These are phyloP conservation scores for Aspergillus funiculosus DNA, from an alignment of 495 filamentous ascomycete genomes.

Conservation along the genomic window DNA sequence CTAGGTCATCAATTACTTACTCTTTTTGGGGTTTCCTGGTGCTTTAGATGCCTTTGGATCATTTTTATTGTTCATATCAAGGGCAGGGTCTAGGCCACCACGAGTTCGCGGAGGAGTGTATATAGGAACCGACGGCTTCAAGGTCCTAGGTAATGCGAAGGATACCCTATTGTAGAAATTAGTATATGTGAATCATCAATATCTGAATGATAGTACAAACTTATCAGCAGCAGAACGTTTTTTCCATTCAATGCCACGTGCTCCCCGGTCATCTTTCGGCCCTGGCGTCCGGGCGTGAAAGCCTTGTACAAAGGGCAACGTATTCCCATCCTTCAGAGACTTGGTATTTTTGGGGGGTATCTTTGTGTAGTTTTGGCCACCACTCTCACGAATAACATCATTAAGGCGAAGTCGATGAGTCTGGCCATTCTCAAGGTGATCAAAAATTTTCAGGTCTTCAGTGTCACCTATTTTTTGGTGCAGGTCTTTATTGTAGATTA, in stretches of 20 bases:
- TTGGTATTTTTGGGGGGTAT: background rate
- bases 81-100: slow-evolving; percentile 20
- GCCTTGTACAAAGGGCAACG: background rate
- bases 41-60: background rate
- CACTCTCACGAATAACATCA: slow-evolving; percentile 11
- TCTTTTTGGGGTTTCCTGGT: background rate
- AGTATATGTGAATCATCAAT: background rate
- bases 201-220: background rate
- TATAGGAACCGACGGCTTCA: background rate
- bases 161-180: background rate
- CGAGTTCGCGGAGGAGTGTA: background rate
- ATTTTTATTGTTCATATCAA: slow-evolving; percentile 19
- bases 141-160: background rate
- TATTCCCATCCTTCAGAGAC: background rate
- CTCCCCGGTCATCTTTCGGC: background rate
- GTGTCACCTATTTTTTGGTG: slow-evolving; percentile 26
- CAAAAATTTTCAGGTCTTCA: slow-evolving; percentile 24
- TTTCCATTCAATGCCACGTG: background rate
- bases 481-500: slow-evolving; percentile 21
- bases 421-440: slow-evolving; percentile 31
- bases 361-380: slow-evolving; percentile 2
- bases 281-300: background rate
- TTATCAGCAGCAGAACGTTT: background rate
- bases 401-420: slow-evolving; percentile 29
- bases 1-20: slow-evolving; percentile 4